A percentile compares a stretch with the other conserved stretches of the same genome.
These are phyloP conservation scores for Fraxinus paxiana DNA, from an alignment of 305 asterid species.

Conservation along the genomic window DNA sequence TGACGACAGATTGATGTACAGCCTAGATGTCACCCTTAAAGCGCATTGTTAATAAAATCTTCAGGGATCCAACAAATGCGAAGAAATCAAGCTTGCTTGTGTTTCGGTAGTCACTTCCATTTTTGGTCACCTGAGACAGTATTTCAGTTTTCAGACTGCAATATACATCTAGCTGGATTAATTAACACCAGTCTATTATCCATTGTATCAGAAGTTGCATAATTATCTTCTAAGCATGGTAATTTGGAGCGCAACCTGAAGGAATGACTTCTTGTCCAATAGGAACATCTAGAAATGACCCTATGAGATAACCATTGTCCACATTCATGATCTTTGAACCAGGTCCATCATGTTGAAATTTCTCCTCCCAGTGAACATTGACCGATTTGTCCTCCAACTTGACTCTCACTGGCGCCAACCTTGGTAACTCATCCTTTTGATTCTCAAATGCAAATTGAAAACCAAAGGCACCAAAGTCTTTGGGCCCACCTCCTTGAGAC, in stretches of 20 bases:
- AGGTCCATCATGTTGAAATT: slow-evolving; percentile 58
- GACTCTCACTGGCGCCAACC: slow-evolving; percentile 81
- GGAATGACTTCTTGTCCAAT: slow-evolving; percentile 75
- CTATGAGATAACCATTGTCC: slow-evolving; percentile 64
- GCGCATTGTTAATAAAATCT: slow-evolving; percentile 5
- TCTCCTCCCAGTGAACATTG: slow-evolving; percentile 86
- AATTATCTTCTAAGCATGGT: slow-evolving; percentile 14
- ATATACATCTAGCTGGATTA: neutral
- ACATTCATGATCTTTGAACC: slow-evolving; percentile 54
- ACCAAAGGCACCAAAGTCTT: slow-evolving; percentile 47
- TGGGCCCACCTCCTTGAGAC: slow-evolving; percentile 47
- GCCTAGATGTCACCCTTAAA: slow-evolving; percentile 11
- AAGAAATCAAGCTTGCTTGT: slow-evolving; percentile 6
- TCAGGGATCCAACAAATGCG: slow-evolving; percentile 3
- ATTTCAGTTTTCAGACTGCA: neutral
- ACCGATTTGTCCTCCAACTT: slow-evolving; percentile 79
- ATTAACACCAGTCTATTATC: neutral
- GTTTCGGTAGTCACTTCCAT: neutral
- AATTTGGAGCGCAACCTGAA: slow-evolving; percentile 49
- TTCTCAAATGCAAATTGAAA: slow-evolving; percentile 52
- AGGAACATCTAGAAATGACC: slow-evolving; percentile 91
- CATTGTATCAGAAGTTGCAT: neutral
- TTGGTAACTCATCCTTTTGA: slow-evolving; percentile 86
- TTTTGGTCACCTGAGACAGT: neutral
- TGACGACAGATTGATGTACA: slow-evolving; percentile 2